Conservation (phyloP, 257 asterid genomes). For the Solanum boliviense region DNA sequence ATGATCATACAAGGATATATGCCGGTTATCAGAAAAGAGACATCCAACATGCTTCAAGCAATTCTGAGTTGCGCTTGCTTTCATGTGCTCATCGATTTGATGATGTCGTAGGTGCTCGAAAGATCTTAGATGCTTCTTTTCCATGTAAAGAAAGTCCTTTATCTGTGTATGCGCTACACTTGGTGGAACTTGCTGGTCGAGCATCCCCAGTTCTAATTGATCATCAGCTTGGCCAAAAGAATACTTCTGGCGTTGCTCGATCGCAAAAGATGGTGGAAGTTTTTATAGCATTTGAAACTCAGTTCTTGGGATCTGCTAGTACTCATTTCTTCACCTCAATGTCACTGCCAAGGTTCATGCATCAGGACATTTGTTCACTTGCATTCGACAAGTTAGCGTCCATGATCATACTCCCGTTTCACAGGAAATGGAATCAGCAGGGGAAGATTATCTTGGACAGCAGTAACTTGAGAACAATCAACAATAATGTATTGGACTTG, state of each 20-base stretch:
- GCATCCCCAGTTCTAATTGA: slow-evolving; percentile 26
- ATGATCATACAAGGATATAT: slow-evolving; percentile 19
- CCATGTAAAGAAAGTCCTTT: slow-evolving; percentile 23
- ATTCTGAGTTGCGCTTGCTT: slow-evolving; percentile 24
- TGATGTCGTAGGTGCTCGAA: slow-evolving; percentile 15
- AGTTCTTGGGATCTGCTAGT: slow-evolving; percentile 8
- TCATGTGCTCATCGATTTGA: slow-evolving; percentile 19
- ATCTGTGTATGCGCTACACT: slow-evolving; percentile 15
- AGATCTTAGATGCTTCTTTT: slow-evolving; percentile 19
- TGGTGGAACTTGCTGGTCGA: slow-evolving; percentile 32
- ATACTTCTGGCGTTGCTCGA: slow-evolving; percentile 5
- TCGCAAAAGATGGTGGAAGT: slow-evolving; percentile 15
- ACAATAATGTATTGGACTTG: slow-evolving; percentile 49
- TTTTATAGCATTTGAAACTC: slow-evolving; percentile 8
- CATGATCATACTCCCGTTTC: slow-evolving; percentile 31
- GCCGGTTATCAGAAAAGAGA: slow-evolving; percentile 32
- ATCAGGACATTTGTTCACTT: slow-evolving; percentile 29
- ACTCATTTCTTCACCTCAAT: slow-evolving; percentile 22
- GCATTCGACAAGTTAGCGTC: slow-evolving; percentile 28
- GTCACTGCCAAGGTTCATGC: slow-evolving; percentile 29
- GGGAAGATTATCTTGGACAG: slow-evolving; percentile 22
- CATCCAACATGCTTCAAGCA: slow-evolving; percentile 12
- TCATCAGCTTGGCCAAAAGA: slow-evolving; percentile 25
- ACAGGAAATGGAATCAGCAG: slow-evolving; percentile 29
- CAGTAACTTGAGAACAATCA: slow-evolving; percentile 38